Percentiles rank a stretch among this genome's conserved stretches.
Conservation (phyloP, 148 eudicot genomes). For the Fagopyrum tataricum region DNA sequence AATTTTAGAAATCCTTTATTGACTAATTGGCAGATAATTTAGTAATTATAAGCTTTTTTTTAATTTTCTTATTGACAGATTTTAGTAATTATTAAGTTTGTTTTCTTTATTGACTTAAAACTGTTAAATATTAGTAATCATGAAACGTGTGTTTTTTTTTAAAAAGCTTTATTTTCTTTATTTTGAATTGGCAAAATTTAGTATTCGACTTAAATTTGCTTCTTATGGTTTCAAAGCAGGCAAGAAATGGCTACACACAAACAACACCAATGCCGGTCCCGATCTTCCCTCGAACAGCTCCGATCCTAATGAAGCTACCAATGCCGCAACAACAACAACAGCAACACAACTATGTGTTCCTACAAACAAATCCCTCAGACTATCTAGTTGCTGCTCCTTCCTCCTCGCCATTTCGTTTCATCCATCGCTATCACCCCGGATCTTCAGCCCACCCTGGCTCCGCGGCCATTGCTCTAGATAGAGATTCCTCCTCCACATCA, state of each 20-base stretch:
- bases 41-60: too few species aligned
- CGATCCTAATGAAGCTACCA: background rate
- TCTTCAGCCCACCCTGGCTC: background rate
- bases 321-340: background rate
- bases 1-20: too few species aligned
- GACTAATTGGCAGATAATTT: too few species aligned
- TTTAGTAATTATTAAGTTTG: too few species aligned
- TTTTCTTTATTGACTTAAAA: too few species aligned
- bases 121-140: too few species aligned
- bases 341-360: conserved; percentile 4
- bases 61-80: too few species aligned
- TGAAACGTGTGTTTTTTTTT: too few species aligned
- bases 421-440: background rate
- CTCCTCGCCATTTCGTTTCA: background rate
- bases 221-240: too few species aligned
- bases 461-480: background rate
- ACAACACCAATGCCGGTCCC: background rate
- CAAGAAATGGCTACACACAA: background rate
- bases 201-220: too few species aligned
- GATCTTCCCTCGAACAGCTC: background rate
- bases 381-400: background rate
- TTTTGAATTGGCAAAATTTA: too few species aligned
- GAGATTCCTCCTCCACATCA: background rate
- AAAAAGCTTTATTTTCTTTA: too few species aligned
- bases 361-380: background rate